Base-by-base conservation (phyloP, 208 protist species). In the Trypanosoma melophagium region DNA sequence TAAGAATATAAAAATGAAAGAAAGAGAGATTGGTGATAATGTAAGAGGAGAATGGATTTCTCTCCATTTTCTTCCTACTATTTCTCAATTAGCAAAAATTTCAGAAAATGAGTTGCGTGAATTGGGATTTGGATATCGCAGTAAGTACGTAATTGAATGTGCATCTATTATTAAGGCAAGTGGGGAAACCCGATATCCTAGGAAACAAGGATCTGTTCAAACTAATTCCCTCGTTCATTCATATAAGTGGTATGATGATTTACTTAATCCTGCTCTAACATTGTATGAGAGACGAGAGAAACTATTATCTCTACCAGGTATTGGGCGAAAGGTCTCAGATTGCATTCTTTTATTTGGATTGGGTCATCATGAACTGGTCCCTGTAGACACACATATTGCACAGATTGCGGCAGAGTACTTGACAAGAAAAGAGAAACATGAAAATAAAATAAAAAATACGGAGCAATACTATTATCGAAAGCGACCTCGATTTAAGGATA, bases 301-400 rank as follows among this genome's bases (percentile, higher is more conserved):
- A 57, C 79, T 94, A 31, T 31, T 84, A 42, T 14, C 45, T 25
- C 74, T 96, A 50, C 79, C 71, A 2, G 90, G 90, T 2, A 83
- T 96, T 2, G 90, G 90, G 3, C 72, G 90, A 0, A 96, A 96
- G 56, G 87, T 96, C 45, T 83, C 87, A 0, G 90, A 96, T 61
- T 96, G 90, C 64, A 77, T 93, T 21, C 68, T 89, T 19, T 79
- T 96, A 25, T 96, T 96, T 51, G 76, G 77, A 2, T 73, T 91
- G 16, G 74, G 66, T 41, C 73, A 78, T 38, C 66, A 79, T n/a
- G 68, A 84, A 28, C 9, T 92, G 41, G 87, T 94, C 10, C 90
- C 90, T n/a, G 84, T 94, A 22, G 90, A 96, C 69, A 96, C 90
- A n/a, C 90, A 96, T 75, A 92, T 93, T 76, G 74, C 80, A 14